Evolutionary conservation across 2,329 filamentous ascomycete species (phyloP).

Genomic region (Chaetomium sp.): DNA sequence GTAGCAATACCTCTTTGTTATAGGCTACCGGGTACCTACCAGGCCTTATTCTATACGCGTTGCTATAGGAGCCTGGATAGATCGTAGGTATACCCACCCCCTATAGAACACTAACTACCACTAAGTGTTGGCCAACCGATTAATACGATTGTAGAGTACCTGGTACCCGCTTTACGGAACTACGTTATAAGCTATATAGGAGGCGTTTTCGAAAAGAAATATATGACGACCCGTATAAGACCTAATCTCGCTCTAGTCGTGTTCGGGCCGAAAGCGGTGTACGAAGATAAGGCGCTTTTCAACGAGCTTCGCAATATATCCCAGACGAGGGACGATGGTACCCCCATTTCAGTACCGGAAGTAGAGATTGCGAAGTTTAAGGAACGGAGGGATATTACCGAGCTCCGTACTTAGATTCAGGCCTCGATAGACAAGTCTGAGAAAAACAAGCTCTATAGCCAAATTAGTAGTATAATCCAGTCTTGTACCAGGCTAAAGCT

Average conservation of each 20-base stretch:
- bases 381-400: slow-evolving; percentile 22
- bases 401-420: slow-evolving; percentile 18
- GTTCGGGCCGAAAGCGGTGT: slow-evolving; percentile 20
- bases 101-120: slow-evolving; percentile 9
- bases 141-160: slow-evolving; percentile 12
- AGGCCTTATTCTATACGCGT: slow-evolving; percentile 24
- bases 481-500: too few species aligned
- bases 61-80: slow-evolving; percentile 23
- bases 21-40: slow-evolving; percentile 19
- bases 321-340: slow-evolving; percentile 21
- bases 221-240: slow-evolving; percentile 19
- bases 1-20: slow-evolving; percentile 17
- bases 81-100: slow-evolving; percentile 19
- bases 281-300: slow-evolving; percentile 22
- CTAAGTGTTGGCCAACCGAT: neutral
- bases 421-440: slow-evolving; percentile 14
- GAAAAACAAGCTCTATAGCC: slow-evolving; percentile 20
- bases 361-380: slow-evolving; percentile 22
- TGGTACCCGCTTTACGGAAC: slow-evolving; percentile 23
- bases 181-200: slow-evolving; percentile 23
- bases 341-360: slow-evolving; percentile 20
- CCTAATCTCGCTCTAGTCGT: slow-evolving; percentile 21
- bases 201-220: slow-evolving; percentile 22
- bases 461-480: too few species aligned
- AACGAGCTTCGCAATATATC: slow-evolving; percentile 23